Base-by-base conservation (phyloP, 768 basidiomycete species). In the Kwoniella dendrophila region DNA sequence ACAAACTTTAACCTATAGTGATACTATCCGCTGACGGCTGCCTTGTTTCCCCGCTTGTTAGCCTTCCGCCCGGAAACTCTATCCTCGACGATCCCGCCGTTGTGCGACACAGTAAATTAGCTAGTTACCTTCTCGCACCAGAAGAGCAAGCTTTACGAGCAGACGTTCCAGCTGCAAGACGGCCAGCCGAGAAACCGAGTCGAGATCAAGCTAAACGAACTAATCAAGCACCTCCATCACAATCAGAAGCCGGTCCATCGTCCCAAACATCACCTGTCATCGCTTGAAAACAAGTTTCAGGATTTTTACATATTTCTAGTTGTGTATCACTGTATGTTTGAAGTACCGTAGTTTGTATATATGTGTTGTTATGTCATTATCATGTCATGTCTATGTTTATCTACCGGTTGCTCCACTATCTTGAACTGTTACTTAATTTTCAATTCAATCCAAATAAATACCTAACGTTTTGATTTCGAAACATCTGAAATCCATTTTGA, bases 401-500 rank as follows among this genome's bases (percentile, higher is more conserved):
- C 10, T 22, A 10, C 18, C 6, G 24, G 22, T 48, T 26, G 8
- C 36, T 8, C 8, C 36, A 18, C 8, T 8, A 38, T 38, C 36
- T 38, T 38, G 8, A 18, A 48, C 20, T 8, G 45, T 26, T 8
- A 29, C 27, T 3, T 48, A 20, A 29, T 22, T 5, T 20, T 12
- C 20, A 27, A 24, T 26, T 38, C 27, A 54, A 4, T 59, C 29
- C 30, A 60, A 29, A 32, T 18, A 24, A 18, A 60, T 41, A 36
- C 40, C 30, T 2, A 62, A 32, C 2, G 63, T 59, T 33, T 43
- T 90, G 65, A 92, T 87, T 77, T 93, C 90, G 67, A 92, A 93
- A 4, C 86, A 87, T 59, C 88, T 84, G 84, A 93, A 92, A 61
- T 84, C 80, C 36, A 92, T 41, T 4, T 48, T n/a, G 7, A 59